A percentile compares a stretch with the other conserved stretches of the same genome.
phyloP scores from a whole-genome alignment of 2,329 filamentous ascomycete species.

The Phoma sp. region DNA sequence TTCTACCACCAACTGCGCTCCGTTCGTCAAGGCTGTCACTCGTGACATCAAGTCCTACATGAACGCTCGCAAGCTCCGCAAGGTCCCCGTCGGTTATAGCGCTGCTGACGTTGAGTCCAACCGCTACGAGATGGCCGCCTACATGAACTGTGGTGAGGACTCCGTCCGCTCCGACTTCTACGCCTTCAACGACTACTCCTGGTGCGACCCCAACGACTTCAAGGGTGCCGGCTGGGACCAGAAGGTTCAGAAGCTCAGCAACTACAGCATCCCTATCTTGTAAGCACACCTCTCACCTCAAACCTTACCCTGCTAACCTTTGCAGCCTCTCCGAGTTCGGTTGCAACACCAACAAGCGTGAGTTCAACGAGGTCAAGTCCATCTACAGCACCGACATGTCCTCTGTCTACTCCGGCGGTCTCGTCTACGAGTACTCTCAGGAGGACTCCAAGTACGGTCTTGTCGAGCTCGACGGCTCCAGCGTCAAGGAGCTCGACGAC shows the following conservation, averaged over 20 bases:
- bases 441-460: conserved; percentile 75
- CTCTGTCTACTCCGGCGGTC: conserved; percentile 88
- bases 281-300: conserved; percentile 29
- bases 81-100: conserved; percentile 80
- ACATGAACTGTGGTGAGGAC: conserved; percentile 92
- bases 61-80: conserved; percentile 70
- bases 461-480: conserved; percentile 67
- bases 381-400: conserved; percentile 88
- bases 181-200: conserved; percentile 89
- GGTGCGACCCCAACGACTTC: conserved; percentile 78
- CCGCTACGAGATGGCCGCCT: conserved; percentile 83
- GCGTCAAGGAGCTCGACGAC: conserved; percentile 66
- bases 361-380: conserved; percentile 79
- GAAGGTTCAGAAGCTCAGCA: conserved; percentile 86
- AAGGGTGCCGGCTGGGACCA: conserved; percentile 78
- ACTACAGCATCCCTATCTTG: conserved; percentile 89
- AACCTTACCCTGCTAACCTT: conserved; percentile 21
- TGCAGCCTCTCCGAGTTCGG: conserved; percentile 85
- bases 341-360: conserved; percentile 81
- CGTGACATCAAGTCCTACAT: conserved; percentile 85
- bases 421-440: conserved; percentile 93
- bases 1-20: conserved; percentile 68
- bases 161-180: conserved; percentile 88
- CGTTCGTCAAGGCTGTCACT: conserved; percentile 75
- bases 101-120: conserved; percentile 86